phyloP scores from a whole-genome alignment of 2,329 filamentous ascomycete species.

The Aspergillus fructus region DNA sequence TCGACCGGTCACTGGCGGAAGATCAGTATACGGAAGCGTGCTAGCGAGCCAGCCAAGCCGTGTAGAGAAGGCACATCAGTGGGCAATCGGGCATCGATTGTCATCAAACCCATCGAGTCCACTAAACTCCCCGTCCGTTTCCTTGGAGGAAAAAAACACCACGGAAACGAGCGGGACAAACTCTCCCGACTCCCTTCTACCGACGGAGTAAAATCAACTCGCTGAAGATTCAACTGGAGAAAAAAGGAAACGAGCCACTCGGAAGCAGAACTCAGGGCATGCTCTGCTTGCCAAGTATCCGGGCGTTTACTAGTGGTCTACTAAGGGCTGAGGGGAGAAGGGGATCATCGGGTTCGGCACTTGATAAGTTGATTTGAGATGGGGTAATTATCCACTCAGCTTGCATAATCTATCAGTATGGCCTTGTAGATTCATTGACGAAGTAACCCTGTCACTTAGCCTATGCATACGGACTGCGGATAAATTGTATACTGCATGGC shows the following conservation, averaged over 20 bases:
- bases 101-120: no score
- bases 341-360: not conserved
- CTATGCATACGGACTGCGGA: no score
- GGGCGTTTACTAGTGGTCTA: not conserved
- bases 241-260: slow-evolving; percentile 5
- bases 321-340: not conserved
- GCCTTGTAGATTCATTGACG: no score
- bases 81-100: no score
- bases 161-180: not conserved
- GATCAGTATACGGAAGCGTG: not conserved
- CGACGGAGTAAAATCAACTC: no score
- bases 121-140: not conserved
- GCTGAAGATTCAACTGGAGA: not conserved
- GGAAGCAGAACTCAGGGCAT: not conserved
- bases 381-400: not conserved
- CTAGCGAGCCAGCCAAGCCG: not conserved
- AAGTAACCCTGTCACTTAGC: no score
- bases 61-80: not conserved
- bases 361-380: not conserved
- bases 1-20: not conserved
- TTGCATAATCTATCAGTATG: not conserved
- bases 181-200: not conserved
- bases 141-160: not conserved
- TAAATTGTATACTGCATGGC: no score
- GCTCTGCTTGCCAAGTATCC: not conserved